Conservation (phyloP, 257 asterid species). For the Striga asiatica region DNA sequence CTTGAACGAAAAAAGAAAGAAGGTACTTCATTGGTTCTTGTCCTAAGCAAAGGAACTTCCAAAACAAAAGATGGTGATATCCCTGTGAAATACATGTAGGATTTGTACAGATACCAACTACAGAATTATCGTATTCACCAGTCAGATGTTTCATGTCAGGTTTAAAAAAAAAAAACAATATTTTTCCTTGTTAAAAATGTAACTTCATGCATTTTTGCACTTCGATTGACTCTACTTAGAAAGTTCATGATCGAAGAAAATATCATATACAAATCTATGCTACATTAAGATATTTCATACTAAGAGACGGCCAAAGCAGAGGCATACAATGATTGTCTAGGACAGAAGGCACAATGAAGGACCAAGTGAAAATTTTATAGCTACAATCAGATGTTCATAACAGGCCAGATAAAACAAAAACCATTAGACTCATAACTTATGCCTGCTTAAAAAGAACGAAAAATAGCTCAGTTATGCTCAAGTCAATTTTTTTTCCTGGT, state of each 20-base stretch:
- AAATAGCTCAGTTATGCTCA: not conserved
- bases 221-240: not conserved
- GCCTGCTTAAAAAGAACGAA: not conserved
- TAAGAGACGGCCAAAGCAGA: not conserved
- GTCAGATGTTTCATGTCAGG: not conserved
- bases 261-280: slow-evolving; percentile 1
- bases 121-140: slow-evolving; percentile 3
- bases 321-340: not conserved
- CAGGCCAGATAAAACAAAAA: not conserved
- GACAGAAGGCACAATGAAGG: not conserved
- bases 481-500: not conserved
- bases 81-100: not conserved
- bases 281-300: not conserved
- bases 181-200: slow-evolving; percentile 4
- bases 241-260: slow-evolving; percentile 3
- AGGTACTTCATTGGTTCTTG: not conserved
- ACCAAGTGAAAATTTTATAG: not conserved
- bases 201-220: not conserved
- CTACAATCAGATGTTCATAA: not conserved
- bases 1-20: not conserved
- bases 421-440: not conserved
- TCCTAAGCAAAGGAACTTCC: slow-evolving; percentile 1
- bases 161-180: not conserved
- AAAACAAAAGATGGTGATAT: slow-evolving; percentile 8
- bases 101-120: not conserved